These are phyloP conservation scores for Sugiyamaella floridensis DNA, from an alignment of 805 yeast species.

Conservation along the genomic window DNA sequence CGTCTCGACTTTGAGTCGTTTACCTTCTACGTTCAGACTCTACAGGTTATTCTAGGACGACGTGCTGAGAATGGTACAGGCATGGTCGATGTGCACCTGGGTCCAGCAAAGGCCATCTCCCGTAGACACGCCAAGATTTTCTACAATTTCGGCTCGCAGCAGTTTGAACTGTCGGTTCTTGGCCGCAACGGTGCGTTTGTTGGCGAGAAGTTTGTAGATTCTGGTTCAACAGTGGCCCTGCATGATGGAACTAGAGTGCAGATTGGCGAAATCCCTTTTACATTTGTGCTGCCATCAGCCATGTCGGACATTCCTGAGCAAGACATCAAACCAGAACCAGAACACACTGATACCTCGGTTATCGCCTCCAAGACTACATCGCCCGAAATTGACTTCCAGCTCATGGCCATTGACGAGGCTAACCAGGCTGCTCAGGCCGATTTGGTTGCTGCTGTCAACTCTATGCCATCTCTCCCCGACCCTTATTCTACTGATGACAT, in stretches of 20 bases:
- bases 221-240: slow-evolving; percentile 86
- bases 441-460: neutral
- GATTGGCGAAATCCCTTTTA: slow-evolving; percentile 86
- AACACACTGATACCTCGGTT: neutral
- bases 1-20: slow-evolving; percentile 80
- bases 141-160: slow-evolving; percentile 91
- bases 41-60: slow-evolving; percentile 91
- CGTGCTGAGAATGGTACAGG: slow-evolving; percentile 59
- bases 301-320: slow-evolving; percentile 1
- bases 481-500: neutral
- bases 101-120: slow-evolving; percentile 87
- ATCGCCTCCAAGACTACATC: slow-evolving; percentile 3
- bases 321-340: slow-evolving; percentile 3
- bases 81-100: slow-evolving; percentile 77
- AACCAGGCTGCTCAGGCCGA: neutral
- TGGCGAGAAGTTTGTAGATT: slow-evolving; percentile 80
- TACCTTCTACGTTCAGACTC: slow-evolving; percentile 92
- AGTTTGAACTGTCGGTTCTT: slow-evolving; percentile 83
- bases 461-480: neutral
- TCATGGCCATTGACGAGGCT: slow-evolving; percentile 5
- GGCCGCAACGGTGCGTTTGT: slow-evolving; percentile 98
- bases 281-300: slow-evolving; percentile 69
- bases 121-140: slow-evolving; percentile 92
- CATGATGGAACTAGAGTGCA: slow-evolving; percentile 66
- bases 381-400: slow-evolving; percentile 8